Conservation (phyloP, 257 asterid species). For the Lithospermum erythrorhizon region DNA sequence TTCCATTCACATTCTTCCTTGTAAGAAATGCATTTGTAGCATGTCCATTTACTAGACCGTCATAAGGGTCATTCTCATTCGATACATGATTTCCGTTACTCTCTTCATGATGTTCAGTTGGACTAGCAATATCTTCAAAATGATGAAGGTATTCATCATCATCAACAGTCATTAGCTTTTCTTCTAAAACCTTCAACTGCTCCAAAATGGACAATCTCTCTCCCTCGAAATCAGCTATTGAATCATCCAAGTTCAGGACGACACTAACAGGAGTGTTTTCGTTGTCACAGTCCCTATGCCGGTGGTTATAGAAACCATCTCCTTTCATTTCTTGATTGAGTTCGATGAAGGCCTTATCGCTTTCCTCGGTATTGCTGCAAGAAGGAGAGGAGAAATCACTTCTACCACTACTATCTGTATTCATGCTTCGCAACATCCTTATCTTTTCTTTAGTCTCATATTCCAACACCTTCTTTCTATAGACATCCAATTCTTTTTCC, state of each 20-base stretch:
- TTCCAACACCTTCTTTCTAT: conserved; percentile 53
- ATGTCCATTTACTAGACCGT: conserved; percentile 30
- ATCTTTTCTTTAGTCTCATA: conserved; percentile 53
- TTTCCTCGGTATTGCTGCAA: conserved; percentile 72
- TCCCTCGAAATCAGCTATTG: conserved; percentile 80
- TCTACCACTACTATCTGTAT: conserved; percentile 47
- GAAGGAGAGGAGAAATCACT: conserved; percentile 71
- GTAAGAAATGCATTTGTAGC: conserved; percentile 27
- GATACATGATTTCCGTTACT: neutral
- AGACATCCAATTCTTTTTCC: conserved; percentile 51
- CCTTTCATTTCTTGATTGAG: conserved; percentile 58
- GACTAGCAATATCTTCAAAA: conserved; percentile 34
- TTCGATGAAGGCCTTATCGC: conserved; percentile 65
- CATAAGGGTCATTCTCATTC: conserved; percentile 9
- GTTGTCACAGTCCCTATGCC: conserved; percentile 25
- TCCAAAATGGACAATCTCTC: conserved; percentile 78
- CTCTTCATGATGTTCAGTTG: conserved; percentile 9
- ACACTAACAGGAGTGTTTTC: conserved; percentile 54
- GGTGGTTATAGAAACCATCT: conserved; percentile 29
- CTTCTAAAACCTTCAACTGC: conserved; percentile 79
- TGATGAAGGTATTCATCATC: conserved; percentile 21
- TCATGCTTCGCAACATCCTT: conserved; percentile 30
- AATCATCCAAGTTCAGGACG: conserved; percentile 62
- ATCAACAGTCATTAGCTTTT: conserved; percentile 55
- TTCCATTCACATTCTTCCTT: conserved; percentile 32